Evolutionary conservation across 129 eudicot genomes (phyloP).

Genomic region (Mikania micrantha): DNA sequence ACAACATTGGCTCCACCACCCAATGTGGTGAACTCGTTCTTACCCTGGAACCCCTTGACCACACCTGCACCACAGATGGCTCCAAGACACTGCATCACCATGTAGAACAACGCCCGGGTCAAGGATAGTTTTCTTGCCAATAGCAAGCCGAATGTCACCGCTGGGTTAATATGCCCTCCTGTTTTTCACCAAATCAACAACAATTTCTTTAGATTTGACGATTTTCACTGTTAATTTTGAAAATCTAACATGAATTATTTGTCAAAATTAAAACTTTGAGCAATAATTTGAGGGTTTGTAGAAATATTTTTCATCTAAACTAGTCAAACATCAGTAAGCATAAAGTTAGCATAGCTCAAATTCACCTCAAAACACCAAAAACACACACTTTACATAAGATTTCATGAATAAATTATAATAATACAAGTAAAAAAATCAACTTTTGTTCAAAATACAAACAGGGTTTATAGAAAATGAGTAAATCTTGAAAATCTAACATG

Average conservation of each 20-base stretch:
- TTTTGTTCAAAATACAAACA: neutral
- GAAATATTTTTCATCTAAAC: neutral
- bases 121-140: slow-evolving; percentile 78
- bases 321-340: neutral
- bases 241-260: neutral
- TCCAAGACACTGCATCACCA: slow-evolving; percentile 89
- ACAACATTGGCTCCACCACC: slow-evolving; percentile 70
- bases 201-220: neutral
- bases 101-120: slow-evolving; percentile 73
- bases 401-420: neutral
- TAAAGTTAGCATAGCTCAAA: neutral
- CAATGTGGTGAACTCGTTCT: slow-evolving; percentile 26
- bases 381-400: neutral
- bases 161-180: slow-evolving; percentile 96
- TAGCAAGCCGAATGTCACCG: slow-evolving; percentile 80
- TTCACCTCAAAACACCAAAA: neutral
- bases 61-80: slow-evolving; percentile 95
- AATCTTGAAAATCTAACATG: neutral
- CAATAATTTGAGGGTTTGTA: neutral
- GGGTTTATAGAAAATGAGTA: neutral
- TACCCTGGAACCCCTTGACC: slow-evolving; percentile 71
- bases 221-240: neutral
- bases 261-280: neutral
- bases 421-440: neutral
- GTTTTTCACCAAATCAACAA: slow-evolving; percentile 26